Evolutionary conservation across 1,139 yeast species (phyloP), one percentile per base, ranked within the genome.

Genomic region (Yamadazyma pseudoaaseri): DNA sequence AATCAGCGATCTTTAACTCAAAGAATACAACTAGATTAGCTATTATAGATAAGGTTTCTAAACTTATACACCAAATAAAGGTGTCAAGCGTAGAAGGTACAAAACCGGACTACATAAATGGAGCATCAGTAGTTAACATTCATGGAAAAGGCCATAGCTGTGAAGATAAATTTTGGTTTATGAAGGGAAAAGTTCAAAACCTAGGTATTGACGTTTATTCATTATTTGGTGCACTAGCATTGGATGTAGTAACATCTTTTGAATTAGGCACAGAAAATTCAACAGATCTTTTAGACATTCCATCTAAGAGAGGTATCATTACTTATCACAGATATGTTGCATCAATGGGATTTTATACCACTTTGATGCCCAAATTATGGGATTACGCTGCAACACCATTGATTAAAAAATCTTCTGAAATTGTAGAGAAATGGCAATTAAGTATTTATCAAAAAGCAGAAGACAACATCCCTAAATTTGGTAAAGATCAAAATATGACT

Each of bases 331-430:
- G 82, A 27, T 58, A 68, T 26, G 79, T 76, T 26, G 74, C 84
- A 0, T 68, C 81, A n/a, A 71, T 78, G 71, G 79, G 79, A 62
- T 82, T 82, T 52, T 82, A 82, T 77, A 77, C 82, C 0, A 80
- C 87, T 0, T 59, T 75, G 39, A 61, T 75, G 66, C 89, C 90
- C 1, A 51, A 50, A 25, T 65, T 69, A 12, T 78, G 80, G 71
- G 48, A 62, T 29, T 65, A 56, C 52, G 80, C 76, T 1, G 81
- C 79, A 1, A 55, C 72, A 0, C 47, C 58, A 9, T 47, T 58
- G 6, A 62, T 75, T 3, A 47, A 60, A 6, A 44, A 56, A 22
- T 73, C 79, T 0, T 56, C 73, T 2, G 45, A 43, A 9, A 56
- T 54, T 3, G 69, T 76, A 7, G 71, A 70, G 35, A 49, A 58